These are phyloP conservation scores for Perkinsus olseni DNA, from an alignment of 169 alveolate genomes.

Conservation along the genomic window DNA sequence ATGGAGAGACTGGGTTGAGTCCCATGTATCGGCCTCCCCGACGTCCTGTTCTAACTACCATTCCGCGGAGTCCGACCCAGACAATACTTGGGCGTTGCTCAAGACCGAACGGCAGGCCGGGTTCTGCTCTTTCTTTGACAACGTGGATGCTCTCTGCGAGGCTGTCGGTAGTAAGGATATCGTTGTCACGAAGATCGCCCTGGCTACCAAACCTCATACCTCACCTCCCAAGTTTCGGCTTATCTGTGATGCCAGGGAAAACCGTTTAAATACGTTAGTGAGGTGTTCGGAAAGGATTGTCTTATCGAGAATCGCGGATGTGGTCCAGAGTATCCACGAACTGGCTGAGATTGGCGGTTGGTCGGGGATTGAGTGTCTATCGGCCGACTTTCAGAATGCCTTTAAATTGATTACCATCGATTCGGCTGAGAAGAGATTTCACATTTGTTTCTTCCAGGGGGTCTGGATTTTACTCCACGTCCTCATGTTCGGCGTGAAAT, in stretches of 20 bases:
- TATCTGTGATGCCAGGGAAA: background rate
- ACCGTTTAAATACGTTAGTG: background rate
- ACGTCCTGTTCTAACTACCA: background rate
- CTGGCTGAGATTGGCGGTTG: background rate
- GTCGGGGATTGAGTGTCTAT: background rate
- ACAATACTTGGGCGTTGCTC: background rate
- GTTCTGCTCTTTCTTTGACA: background rate
- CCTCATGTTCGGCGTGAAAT: background rate
- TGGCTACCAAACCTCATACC: background rate
- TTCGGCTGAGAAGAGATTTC: background rate
- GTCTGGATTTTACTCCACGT: background rate
- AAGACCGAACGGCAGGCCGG: background rate
- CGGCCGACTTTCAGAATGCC: background rate
- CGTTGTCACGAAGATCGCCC: background rate
- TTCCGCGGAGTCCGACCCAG: background rate
- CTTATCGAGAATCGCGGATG: background rate
- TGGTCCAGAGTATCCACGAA: background rate
- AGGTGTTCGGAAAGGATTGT: background rate
- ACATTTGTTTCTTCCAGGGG: background rate
- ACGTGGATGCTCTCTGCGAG: background rate
- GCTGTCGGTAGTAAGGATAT: background rate
- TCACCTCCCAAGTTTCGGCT: background rate
- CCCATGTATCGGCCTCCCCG: background rate
- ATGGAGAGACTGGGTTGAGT: background rate
- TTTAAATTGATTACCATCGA: background rate